Conservation (phyloP, 768 basidiomycete genomes). For the Mycena metata region DNA sequence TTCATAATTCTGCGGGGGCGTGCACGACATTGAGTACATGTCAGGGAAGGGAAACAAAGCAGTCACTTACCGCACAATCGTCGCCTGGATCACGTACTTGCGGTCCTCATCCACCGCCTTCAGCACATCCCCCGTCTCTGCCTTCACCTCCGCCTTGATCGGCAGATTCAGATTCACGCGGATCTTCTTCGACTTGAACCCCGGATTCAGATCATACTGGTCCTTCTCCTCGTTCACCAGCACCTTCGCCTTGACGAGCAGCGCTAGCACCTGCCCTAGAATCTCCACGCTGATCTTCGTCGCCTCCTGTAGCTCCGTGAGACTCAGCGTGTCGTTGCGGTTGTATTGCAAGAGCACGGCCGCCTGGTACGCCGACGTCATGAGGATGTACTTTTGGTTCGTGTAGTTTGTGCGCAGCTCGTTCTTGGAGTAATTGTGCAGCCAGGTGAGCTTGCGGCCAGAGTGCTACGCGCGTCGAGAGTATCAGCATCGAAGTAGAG, state of each 20-base stretch:
- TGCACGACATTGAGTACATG: not conserved
- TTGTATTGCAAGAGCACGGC: constrained; percentile 95
- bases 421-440: constrained; percentile 99
- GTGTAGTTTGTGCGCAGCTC: constrained; percentile 95
- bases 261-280: constrained; percentile 46
- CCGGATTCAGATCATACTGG: constrained; percentile 92
- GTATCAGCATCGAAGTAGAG: not conserved
- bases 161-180: constrained; percentile 92
- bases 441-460: constrained; percentile 97
- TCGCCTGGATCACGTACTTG: constrained; percentile 96
- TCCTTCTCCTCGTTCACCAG: constrained; percentile 90
- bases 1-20: constrained; percentile 85
- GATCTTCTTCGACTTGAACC: constrained; percentile 94
- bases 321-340: constrained; percentile 79
- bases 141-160: constrained; percentile 95
- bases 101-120: constrained; percentile 98
- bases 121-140: constrained; percentile 89
- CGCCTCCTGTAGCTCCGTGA: constrained; percentile 35
- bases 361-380: constrained; percentile 96
- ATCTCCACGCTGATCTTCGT: constrained; percentile 34
- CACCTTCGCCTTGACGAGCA: constrained; percentile 90
- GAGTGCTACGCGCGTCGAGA: constrained; percentile 73
- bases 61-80: constrained; percentile 80
- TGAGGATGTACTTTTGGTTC: constrained; percentile 95
- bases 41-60: not conserved